Evolutionary conservation across 2,329 filamentous ascomycete genomes (phyloP), one percentile per base, ranked within the genome.

Genomic region (Aspergillus fumigatus): DNA sequence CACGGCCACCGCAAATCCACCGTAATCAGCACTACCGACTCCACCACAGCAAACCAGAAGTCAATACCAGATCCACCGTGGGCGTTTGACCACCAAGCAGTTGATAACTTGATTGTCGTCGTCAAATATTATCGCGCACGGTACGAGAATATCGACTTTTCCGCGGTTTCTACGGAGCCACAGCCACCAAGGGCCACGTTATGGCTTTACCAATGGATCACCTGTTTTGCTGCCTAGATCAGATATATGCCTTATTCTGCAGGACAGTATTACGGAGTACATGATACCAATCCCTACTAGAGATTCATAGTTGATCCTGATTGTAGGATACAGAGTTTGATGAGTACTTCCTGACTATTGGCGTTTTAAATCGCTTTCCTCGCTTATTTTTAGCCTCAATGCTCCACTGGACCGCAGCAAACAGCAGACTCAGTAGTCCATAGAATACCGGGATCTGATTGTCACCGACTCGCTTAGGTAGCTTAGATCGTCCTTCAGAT

Each of bases 201-300:
- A 60, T 59, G 59, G 57, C 59, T 60, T 60, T 61, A 59, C 59
- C 59, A 63, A 59, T 50, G 55, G 59, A 53, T 41, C 51, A 57
- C 32, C 3, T 38, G 32, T 17, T 17, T 35, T 35, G 32, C 32
- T 35, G 32, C 32, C 14, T 14, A 35, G 3, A 32, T 14, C 32
- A 11, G 29, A 32, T 32, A 32, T 10, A 11, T 26, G 7, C 25
- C 25, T 26, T 26, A 26, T 6, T 26, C 25, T 26, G 25, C 6
- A 26, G 25, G 25, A 26, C 25, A 11, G 29, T 14, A 32, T 14
- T 35, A 23, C 21, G 21, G 21, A 35, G 32, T 35, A 35, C 32
- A 32, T 32, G 14, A 23, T 23, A 23, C 4, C 3, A 23, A 32
- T 11, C 29, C 14, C 11, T 32, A 11, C 11, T 11, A 11, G 4